Evolutionary conservation across 139 green algal species (phyloP), one percentile per base, ranked within the genome.

Genomic region (Dunaliella sp.): DNA sequence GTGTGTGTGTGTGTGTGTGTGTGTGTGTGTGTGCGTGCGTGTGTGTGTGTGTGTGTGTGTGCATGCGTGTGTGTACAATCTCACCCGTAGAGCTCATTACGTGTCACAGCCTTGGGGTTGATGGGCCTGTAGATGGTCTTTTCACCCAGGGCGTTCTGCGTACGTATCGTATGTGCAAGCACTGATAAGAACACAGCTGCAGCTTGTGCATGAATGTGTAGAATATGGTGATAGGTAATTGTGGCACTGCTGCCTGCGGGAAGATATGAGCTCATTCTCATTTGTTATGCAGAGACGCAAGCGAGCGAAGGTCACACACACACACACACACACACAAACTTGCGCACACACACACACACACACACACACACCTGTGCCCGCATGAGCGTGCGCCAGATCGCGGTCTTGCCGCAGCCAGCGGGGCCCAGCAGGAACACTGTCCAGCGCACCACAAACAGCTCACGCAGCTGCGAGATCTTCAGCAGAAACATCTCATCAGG

Each of bases 41-140:
- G 48, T 26, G 48, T 65, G 48, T 65, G 48, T 65, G 48, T 65
- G 48, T 65, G 48, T 65, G 16, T 65, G 48, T 65, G 48, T 65
- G 48, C 16, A 16, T 65, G 48, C 48, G 48, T 16, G 48, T 65
- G 48, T 65, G 48, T 65, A 16, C 16, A 16, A 7, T 7, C 81
- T 57, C 58, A 97, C n/a, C 96, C 96, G 80, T 98, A 98, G 59
- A 98, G 91, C 92, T 98, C 96, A 82, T 98, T 97, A 33, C 96
- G 94, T 2, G 95, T 98, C 3, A 98, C 96, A 24, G 95, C 88
- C 91, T 98, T 98, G 75, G 95, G 95, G 86, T 98, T 98, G 89
- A 97, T 93, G 3, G 95, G 93, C 88, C 94, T 94, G 87, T 92
- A 93, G 28, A 96, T 88, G 2, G 88, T 89, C 82, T 91, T 88